phyloP scores from a whole-genome alignment of 2,329 filamentous ascomycete species.

The Gyromitra esculenta region DNA sequence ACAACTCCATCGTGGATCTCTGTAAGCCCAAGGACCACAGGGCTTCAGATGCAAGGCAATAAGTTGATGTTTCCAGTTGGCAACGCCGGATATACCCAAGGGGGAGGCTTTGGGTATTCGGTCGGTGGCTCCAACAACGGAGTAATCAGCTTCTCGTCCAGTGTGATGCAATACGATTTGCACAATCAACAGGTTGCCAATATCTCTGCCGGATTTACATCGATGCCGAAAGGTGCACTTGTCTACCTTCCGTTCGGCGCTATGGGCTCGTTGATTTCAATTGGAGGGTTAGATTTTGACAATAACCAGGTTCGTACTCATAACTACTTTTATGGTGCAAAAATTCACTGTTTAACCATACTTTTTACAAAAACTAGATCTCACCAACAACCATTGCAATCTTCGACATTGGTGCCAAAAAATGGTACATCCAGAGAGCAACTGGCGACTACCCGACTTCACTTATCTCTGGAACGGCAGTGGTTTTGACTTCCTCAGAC shows the following conservation, averaged over 20 bases:
- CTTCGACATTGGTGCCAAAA: not conserved
- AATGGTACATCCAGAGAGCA: not conserved
- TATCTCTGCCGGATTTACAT: not conserved
- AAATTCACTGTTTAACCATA: not conserved
- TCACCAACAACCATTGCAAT: not conserved
- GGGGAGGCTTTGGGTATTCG: not conserved
- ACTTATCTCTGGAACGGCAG: not conserved
- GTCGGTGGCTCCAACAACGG: not conserved
- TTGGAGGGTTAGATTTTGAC: not conserved
- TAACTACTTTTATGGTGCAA: not conserved
- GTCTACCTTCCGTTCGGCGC: not conserved
- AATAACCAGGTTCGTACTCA: not conserved
- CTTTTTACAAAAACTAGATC: not conserved
- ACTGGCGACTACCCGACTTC: not conserved
- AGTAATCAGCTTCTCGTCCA: not conserved
- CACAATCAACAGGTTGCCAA: not conserved
- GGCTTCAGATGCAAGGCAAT: not conserved
- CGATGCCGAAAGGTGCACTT: not conserved
- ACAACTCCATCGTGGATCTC: not conserved
- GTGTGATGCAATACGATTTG: not conserved
- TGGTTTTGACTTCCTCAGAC: not conserved
- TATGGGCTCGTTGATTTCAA: not conserved
- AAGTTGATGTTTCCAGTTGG: not conserved
- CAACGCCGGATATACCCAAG: slow-evolving; percentile 12
- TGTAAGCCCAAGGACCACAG: no score